phyloP scores from a whole-genome alignment of 1,139 yeast genomes.

The Candida glucosophila region DNA sequence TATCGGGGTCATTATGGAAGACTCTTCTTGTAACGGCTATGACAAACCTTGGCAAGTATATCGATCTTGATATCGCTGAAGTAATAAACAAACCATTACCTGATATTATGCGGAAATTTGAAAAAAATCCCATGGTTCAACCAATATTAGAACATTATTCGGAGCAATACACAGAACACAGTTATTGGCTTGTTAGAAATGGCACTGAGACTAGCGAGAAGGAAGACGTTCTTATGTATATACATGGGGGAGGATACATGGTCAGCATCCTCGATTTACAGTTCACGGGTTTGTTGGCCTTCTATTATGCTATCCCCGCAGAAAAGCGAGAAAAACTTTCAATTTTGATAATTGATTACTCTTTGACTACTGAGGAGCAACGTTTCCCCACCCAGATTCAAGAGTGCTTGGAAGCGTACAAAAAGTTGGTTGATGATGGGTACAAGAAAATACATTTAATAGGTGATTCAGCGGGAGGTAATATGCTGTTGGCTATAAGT shows the following conservation, averaged over 20 bases:
- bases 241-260: conserved; percentile 39
- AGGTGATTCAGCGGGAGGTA: conserved; percentile 45
- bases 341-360: conserved; percentile 30
- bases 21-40: conserved; percentile 21
- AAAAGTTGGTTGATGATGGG: conserved; percentile 17
- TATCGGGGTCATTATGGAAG: conserved; percentile 19
- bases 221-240: conserved; percentile 21
- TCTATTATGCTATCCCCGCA: conserved; percentile 21
- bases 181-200: conserved; percentile 24
- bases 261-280: conserved; percentile 27
- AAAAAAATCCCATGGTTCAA: conserved; percentile 8
- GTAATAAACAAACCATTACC: conserved; percentile 8
- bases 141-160: conserved; percentile 15
- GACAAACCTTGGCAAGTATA: conserved; percentile 16
- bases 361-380: conserved; percentile 23
- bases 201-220: conserved; percentile 3
- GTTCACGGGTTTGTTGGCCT: conserved; percentile 19
- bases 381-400: conserved; percentile 28
- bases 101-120: conserved; percentile 6
- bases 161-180: conserved; percentile 13
- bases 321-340: conserved; percentile 18
- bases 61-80: conserved; percentile 2
- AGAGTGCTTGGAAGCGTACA: conserved; percentile 23
- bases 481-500: conserved; percentile 24
- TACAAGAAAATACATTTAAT: conserved; percentile 24